Evolutionary conservation across 1,284 basidiomycete genomes (phyloP).

Genomic region (Malassezia japonica): DNA sequence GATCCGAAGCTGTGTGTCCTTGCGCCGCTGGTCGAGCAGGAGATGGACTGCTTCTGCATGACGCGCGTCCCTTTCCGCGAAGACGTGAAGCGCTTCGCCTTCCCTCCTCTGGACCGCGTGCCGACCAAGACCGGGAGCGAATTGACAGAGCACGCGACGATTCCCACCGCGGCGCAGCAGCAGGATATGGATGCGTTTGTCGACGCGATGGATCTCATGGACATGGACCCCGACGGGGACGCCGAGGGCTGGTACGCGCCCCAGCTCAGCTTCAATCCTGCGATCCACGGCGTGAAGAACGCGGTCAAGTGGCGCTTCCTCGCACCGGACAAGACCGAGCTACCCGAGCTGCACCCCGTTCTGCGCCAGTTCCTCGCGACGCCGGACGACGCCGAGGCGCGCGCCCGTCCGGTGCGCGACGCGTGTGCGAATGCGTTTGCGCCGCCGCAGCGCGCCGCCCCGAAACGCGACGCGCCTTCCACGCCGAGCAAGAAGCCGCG

Average conservation of each 20-base stretch:
- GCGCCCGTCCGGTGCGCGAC: slow-evolving; percentile 46
- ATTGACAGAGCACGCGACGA: slow-evolving; percentile 65
- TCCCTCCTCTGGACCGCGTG: slow-evolving; percentile 68
- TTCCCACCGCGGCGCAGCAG: slow-evolving; percentile 71
- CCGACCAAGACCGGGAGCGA: slow-evolving; percentile 66
- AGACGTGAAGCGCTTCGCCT: slow-evolving; percentile 75
- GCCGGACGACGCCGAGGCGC: slow-evolving; percentile 56
- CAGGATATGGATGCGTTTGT: slow-evolving; percentile 76
- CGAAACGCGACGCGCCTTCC: not conserved
- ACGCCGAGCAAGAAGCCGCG: not conserved
- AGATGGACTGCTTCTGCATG: slow-evolving; percentile 27
- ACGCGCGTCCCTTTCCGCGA: slow-evolving; percentile 83
- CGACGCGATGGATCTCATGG: slow-evolving; percentile 69
- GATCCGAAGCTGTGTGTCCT: slow-evolving; percentile 59
- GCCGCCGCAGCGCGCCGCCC: not conserved
- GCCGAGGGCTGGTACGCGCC: slow-evolving; percentile 64
- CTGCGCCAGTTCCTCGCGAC: slow-evolving; percentile 72
- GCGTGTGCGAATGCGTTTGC: slow-evolving; percentile 10
- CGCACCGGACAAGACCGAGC: slow-evolving; percentile 63
- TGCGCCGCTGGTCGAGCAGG: slow-evolving; percentile 24
- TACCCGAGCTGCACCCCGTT: slow-evolving; percentile 74
- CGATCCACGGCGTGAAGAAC: slow-evolving; percentile 80
- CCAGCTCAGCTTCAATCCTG: slow-evolving; percentile 70
- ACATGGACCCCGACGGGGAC: slow-evolving; percentile 59
- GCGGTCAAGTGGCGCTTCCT: slow-evolving; percentile 75